A percentile compares a stretch with the other conserved stretches of the same genome.
Evolutionary conservation across 352 stramenopile genomes (phyloP).

Genomic region (Phytophthora crassamura): DNA sequence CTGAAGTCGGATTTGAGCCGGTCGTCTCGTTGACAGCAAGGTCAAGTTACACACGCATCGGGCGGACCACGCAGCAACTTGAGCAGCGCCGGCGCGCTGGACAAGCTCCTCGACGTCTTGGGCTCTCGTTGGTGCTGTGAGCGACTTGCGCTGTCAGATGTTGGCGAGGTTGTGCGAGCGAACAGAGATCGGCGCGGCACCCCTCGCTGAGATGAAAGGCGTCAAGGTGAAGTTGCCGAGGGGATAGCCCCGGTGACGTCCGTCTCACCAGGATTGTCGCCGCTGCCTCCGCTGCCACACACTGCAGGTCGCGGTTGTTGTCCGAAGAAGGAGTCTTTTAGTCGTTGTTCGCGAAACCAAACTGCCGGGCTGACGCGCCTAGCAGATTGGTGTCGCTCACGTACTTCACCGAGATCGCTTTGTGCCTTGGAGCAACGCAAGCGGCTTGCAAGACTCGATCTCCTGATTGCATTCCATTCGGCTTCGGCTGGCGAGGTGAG

Average conservation of each 20-base stretch:
- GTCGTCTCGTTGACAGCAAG: conserved; percentile 13
- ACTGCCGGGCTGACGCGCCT: background rate
- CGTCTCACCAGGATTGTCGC: conserved; percentile 8
- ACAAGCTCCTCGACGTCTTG: background rate
- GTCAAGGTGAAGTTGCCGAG: conserved; percentile 2
- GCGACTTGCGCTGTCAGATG: conserved; percentile 2
- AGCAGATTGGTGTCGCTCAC: background rate
- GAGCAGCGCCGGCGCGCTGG: background rate
- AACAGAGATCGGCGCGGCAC: conserved; percentile 11
- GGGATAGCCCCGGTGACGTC: conserved; percentile 10
- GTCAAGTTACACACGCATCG: background rate
- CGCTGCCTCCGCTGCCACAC: background rate
- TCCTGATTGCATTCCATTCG: too few species aligned
- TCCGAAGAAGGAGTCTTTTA: background rate
- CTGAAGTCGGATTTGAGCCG: conserved; percentile 17
- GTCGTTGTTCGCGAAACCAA: conserved; percentile 1
- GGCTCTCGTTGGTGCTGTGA: background rate
- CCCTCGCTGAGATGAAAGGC: conserved; percentile 8
- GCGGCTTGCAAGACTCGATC: background rate
- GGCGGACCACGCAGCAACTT: conserved; percentile 11
- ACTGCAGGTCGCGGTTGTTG: background rate
- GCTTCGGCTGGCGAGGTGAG: too few species aligned
- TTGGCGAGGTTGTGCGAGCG: background rate
- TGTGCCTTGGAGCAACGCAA: background rate
- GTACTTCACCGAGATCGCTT: background rate